A percentile compares a stretch with the other conserved stretches of the same genome.
phyloP scores from a whole-genome alignment of 202 grass and related monocot genomes.

The Carex sylvatica region DNA sequence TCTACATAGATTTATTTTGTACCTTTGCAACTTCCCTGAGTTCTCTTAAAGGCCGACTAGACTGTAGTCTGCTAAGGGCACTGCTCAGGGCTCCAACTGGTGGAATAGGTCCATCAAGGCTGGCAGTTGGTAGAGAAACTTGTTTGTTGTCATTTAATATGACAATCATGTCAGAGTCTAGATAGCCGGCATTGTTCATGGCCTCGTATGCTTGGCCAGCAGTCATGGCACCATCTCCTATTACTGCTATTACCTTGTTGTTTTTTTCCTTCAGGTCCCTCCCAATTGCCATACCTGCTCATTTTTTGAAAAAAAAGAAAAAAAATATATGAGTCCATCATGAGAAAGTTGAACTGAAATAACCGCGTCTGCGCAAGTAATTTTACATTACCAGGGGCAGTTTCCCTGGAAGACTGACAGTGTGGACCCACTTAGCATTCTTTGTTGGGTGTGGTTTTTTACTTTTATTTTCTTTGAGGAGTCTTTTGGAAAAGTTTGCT shows the following conservation, averaged over 20 bases:
- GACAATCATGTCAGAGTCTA: slow-evolving; percentile 95
- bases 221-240: slow-evolving; percentile 94
- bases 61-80: slow-evolving; percentile 81
- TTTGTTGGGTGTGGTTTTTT: not conserved
- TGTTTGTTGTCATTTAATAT: slow-evolving; percentile 99
- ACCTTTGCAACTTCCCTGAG: slow-evolving; percentile 97
- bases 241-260: slow-evolving; percentile 88
- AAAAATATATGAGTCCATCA: not conserved
- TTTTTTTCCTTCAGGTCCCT: slow-evolving; percentile 82
- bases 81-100: slow-evolving; percentile 86
- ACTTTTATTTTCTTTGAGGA: not conserved
- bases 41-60: slow-evolving; percentile 78
- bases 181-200: slow-evolving; percentile 95
- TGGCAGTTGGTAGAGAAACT: slow-evolving; percentile 88
- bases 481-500: not conserved
- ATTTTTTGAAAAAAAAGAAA: not conserved
- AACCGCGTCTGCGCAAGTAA: not conserved
- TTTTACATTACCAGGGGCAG: not conserved
- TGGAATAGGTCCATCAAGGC: slow-evolving; percentile 73
- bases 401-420: not conserved
- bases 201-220: slow-evolving; percentile 93
- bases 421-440: not conserved
- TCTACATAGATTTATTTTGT: not conserved
- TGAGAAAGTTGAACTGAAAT: not conserved
- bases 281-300: slow-evolving; percentile 75